A percentile compares a stretch with the other conserved stretches of the same genome.
phyloP scores from a whole-genome alignment of 352 stramenopile genomes.

The Globisporangium spiculum region DNA sequence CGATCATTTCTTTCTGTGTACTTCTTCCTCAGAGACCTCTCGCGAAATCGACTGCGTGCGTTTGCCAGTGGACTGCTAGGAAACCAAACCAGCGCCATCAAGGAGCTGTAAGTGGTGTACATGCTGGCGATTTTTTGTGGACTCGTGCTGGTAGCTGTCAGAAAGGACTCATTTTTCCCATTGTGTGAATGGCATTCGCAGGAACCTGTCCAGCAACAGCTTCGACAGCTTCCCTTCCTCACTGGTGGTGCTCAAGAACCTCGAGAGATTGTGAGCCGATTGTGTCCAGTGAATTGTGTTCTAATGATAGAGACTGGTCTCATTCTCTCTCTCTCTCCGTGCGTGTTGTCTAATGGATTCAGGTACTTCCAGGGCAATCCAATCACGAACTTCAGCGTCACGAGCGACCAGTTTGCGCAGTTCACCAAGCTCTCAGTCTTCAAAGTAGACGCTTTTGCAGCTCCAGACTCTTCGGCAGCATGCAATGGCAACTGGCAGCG shows the following conservation, averaged over 20 bases:
- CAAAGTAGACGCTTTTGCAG: background rate
- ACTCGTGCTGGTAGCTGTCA: background rate
- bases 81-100: background rate
- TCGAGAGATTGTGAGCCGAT: background rate
- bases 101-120: background rate
- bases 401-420: slow-evolving; percentile 9
- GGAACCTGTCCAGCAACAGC: background rate
- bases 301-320: background rate
- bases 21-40: background rate
- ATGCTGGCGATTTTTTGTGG: background rate
- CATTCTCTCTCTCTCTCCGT: background rate
- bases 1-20: no score
- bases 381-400: slow-evolving; percentile 19
- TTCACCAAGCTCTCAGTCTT: slow-evolving; percentile 15
- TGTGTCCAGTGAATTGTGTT: background rate
- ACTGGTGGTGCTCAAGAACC: background rate
- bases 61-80: background rate
- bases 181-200: background rate
- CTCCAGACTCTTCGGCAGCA: background rate
- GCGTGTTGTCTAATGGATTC: background rate
- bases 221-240: background rate
- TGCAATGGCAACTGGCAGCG: background rate
- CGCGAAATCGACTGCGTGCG: background rate
- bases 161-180: background rate
- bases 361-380: slow-evolving; percentile 10